A percentile compares a stretch with the other conserved stretches of the same genome.
Evolutionary conservation across 73 alveolate species (phyloP).

Genomic region (Urostyla sp.): DNA sequence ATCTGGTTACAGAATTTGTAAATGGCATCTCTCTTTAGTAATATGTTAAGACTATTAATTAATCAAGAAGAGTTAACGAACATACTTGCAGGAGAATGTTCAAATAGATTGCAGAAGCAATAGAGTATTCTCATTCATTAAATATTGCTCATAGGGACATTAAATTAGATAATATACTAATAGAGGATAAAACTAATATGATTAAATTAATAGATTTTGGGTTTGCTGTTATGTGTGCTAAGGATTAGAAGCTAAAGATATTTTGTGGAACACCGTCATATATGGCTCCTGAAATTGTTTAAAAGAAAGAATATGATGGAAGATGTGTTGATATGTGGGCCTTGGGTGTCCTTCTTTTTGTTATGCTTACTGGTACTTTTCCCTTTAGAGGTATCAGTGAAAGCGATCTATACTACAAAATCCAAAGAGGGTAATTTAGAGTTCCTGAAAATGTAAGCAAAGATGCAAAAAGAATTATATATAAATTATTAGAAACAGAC

Average conservation of each 20-base stretch:
- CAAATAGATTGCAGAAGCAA: conserved; percentile 65
- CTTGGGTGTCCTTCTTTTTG: conserved; percentile 40
- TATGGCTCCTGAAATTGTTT: conserved; percentile 55
- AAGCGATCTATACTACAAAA: conserved; percentile 72
- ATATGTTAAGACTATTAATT: conserved; percentile 65
- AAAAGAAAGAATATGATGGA: conserved; percentile 49
- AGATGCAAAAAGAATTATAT: conserved; percentile 26
- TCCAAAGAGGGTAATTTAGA: conserved; percentile 62
- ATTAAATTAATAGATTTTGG: conserved; percentile 59
- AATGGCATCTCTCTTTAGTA: conserved; percentile 83
- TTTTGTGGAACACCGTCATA: conserved; percentile 65
- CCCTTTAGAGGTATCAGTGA: conserved; percentile 54
- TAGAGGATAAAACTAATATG: conserved; percentile 39
- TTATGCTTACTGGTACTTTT: conserved; percentile 52
- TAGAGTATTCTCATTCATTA: conserved; percentile 37
- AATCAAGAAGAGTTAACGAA: conserved; percentile 67
- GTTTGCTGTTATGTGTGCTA: conserved; percentile 23
- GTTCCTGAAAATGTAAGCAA: conserved; percentile 67
- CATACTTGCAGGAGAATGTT: conserved; percentile 47
- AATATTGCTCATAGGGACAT: conserved; percentile 66
- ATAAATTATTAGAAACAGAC: conserved; percentile 67
- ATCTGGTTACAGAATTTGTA: conserved; percentile 90
- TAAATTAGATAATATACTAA: conserved; percentile 58
- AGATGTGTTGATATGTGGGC: conserved; percentile 54
- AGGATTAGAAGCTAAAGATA: conserved; percentile 29